Evolutionary conservation across 352 stramenopile genomes (phyloP).

Genomic region (Phytopythium ostracodes): DNA sequence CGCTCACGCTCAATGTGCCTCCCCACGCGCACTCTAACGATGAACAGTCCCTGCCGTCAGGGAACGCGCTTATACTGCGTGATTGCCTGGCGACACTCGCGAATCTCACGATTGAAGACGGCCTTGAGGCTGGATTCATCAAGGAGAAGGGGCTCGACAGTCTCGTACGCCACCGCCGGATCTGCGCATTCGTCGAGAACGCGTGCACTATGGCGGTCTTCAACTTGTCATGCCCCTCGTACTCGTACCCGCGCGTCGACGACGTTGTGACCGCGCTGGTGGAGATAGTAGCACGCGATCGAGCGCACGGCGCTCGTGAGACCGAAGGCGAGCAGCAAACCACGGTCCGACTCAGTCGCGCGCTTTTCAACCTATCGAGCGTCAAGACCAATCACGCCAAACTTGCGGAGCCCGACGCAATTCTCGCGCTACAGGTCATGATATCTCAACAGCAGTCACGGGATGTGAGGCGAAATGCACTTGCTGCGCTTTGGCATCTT

Average conservation of each 20-base stretch:
- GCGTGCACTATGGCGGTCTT: slow-evolving; percentile 55
- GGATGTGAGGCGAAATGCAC: slow-evolving; percentile 34
- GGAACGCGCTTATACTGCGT: slow-evolving; percentile 14
- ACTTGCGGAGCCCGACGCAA: slow-evolving; percentile 50
- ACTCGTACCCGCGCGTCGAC: slow-evolving; percentile 63
- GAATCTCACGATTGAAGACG: slow-evolving; percentile 74
- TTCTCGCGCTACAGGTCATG: slow-evolving; percentile 31
- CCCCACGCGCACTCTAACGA: slow-evolving; percentile 17
- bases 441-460: slow-evolving; percentile 19
- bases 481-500: slow-evolving; percentile 49
- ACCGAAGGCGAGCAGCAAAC: slow-evolving; percentile 8
- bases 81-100: slow-evolving; percentile 55
- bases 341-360: slow-evolving; percentile 27
- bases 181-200: slow-evolving; percentile 24
- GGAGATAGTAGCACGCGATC: slow-evolving; percentile 41
- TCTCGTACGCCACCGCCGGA: slow-evolving; percentile 47
- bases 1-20: slow-evolving; percentile 14
- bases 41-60: not conserved
- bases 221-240: slow-evolving; percentile 62
- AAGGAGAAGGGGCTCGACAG: slow-evolving; percentile 72
- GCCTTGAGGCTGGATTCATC: slow-evolving; percentile 55
- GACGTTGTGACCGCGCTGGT: slow-evolving; percentile 59
- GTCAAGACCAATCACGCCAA: slow-evolving; percentile 62
- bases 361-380: slow-evolving; percentile 66
- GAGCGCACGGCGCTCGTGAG: slow-evolving; percentile 3